Conservation (phyloP, 495 filamentous ascomycete genomes). For the Podospora comata region DNA sequence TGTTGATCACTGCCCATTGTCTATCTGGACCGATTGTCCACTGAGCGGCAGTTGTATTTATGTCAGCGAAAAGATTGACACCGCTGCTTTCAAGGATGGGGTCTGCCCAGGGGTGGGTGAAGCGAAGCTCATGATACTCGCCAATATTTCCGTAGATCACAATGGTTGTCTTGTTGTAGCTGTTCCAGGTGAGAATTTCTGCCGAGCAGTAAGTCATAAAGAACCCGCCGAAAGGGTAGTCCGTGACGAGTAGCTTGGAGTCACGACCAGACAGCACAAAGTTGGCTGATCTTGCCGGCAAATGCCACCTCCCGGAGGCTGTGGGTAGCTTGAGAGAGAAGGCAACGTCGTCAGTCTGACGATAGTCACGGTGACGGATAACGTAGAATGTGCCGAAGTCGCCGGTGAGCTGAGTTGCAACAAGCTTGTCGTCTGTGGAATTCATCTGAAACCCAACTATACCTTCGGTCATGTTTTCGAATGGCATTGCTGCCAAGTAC, state of each 20-base stretch:
- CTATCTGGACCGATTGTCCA: conserved; percentile 8
- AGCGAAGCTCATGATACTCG: conserved; percentile 69
- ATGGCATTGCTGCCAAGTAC: conserved; percentile 58
- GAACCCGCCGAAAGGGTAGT: conserved; percentile 64
- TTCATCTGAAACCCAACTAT: conserved; percentile 18
- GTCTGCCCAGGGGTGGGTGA: conserved; percentile 36
- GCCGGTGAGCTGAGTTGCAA: conserved; percentile 56
- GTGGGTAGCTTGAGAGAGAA: conserved; percentile 64
- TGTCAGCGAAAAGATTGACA: conserved; percentile 22
- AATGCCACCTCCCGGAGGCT: conserved; percentile 55
- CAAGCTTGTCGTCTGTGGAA: conserved; percentile 52
- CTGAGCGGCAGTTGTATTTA: neutral
- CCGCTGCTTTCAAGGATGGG: conserved; percentile 34
- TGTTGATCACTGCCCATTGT: conserved; percentile 6
- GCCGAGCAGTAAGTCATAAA: conserved; percentile 71
- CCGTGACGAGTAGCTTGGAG: conserved; percentile 68
- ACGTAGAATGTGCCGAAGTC: conserved; percentile 54
- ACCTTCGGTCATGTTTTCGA: conserved; percentile 29
- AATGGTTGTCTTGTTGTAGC: conserved; percentile 49
- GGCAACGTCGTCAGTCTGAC: neutral
- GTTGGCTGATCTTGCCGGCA: conserved; percentile 61
- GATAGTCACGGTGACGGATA: conserved; percentile 60
- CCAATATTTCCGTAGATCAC: conserved; percentile 67
- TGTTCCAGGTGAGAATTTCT: conserved; percentile 66
- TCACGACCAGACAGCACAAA: conserved; percentile 69